Evolutionary conservation across 371 early-diverging fungal genomes (phyloP).

Genomic region (Mortierella sp.): DNA sequence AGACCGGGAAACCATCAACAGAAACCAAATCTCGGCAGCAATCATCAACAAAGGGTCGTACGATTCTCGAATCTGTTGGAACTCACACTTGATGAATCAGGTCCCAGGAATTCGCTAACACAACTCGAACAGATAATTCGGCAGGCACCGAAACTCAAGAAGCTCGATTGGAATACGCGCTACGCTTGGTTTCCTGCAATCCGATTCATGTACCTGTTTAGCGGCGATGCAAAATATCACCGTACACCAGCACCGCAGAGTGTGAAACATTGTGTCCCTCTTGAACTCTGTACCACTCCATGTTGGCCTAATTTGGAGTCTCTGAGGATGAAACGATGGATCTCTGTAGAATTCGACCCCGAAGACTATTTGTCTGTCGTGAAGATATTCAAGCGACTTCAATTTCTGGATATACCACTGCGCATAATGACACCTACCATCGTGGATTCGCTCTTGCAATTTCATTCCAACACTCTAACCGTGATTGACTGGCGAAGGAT

Average conservation of each 20-base stretch:
- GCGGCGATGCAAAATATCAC: neutral
- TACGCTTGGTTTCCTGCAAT: neutral
- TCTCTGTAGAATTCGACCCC: neutral
- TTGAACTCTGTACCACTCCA: neutral
- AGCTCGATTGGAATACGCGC: neutral
- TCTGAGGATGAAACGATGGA: neutral
- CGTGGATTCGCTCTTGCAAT: neutral
- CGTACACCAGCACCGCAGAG: neutral
- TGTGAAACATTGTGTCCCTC: neutral
- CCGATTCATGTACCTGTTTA: conserved; percentile 9
- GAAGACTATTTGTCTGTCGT: neutral
- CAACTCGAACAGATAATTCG: conserved; percentile 10
- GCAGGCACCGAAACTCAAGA: neutral
- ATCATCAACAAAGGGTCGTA: neutral
- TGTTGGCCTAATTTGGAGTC: conserved; percentile 13
- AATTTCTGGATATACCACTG: neutral
- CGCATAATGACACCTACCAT: neutral
- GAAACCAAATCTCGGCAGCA: neutral
- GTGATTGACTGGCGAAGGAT: neutral
- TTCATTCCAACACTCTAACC: neutral
- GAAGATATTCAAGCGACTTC: neutral
- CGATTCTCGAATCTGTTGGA: neutral
- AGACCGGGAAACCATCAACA: neutral
- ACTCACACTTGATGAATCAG: neutral
- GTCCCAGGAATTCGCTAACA: neutral